phyloP scores from a whole-genome alignment of 2,329 filamentous ascomycete species.

The Lizonia empirigonia region DNA sequence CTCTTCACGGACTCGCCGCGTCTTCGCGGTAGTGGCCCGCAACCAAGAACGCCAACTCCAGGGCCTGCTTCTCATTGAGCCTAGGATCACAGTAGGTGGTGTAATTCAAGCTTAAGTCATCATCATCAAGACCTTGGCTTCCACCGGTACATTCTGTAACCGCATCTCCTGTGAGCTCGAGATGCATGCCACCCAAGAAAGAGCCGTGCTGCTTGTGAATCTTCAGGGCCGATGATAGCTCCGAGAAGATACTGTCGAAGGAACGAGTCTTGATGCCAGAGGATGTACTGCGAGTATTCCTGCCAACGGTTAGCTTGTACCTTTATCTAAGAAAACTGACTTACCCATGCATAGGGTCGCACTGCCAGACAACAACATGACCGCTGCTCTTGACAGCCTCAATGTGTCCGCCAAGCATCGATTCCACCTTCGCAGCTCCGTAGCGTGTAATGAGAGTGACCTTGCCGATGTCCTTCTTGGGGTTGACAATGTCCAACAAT shows the following conservation, averaged over 20 bases:
- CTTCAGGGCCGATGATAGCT: conserved; percentile 79
- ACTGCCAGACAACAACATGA: conserved; percentile 89
- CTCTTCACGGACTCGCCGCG: conserved; percentile 5
- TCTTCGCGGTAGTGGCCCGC: conserved; percentile 75
- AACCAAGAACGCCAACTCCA: conserved; percentile 92
- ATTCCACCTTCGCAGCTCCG: conserved; percentile 76
- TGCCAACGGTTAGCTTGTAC: conserved; percentile 25
- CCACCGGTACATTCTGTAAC: conserved; percentile 96
- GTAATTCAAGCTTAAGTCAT: conserved; percentile 88
- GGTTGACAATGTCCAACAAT: conserved; percentile 86
- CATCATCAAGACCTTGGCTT: conserved; percentile 82
- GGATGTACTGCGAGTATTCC: conserved; percentile 68
- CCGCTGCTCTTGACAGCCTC: conserved; percentile 82
- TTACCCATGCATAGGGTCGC: conserved; percentile 95
- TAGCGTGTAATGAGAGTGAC: conserved; percentile 97
- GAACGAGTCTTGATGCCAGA: conserved; percentile 88
- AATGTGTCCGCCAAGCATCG: conserved; percentile 83
- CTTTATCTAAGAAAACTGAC: conserved; percentile 8
- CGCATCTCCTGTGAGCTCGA: conserved; percentile 93
- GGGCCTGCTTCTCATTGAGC: conserved; percentile 95
- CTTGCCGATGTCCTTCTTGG: conserved; percentile 80
- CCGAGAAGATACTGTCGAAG: conserved; percentile 87
- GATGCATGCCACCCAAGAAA: conserved; percentile 90
- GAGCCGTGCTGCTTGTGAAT: conserved; percentile 85
- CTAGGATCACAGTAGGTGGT: conserved; percentile 95